Base-by-base conservation (phyloP, 768 basidiomycete genomes). In the Inosperma sp. region DNA sequence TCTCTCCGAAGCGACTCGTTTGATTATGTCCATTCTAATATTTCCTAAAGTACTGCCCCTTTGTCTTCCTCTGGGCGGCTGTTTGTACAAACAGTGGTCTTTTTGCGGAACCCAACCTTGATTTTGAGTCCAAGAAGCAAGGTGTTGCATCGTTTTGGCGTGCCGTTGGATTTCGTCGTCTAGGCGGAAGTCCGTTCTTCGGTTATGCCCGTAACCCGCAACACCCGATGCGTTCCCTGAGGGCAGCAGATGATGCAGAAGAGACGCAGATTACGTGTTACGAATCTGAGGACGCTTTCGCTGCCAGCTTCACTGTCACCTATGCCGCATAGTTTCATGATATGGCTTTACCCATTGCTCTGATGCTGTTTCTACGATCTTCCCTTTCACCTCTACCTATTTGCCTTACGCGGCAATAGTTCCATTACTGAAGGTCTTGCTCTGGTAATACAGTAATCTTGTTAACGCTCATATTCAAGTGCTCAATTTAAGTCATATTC, bases 111-210 rank as follows among this genome's bases (percentile, higher is more conserved):
- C 45, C 45, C 5, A 34, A 47, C 26, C 45, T 34, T 25, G 3
- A 47, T 16, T 47, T 47, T 12, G 45, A 47, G 4, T 13, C 30
- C 22, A 47, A 47, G 33, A 47, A 47, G 9, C 33, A 3, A 25
- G 23, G 22, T 25, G 33, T 34, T 2, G 2, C 9, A 2, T 35
- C 45, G 2, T 47, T 47, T 34, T 47, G 14, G 14, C 45, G 45
- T n/a, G 22, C 45, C 5, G 45, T 47, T 25, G 45, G 45, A 6
- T 47, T 47, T 14, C 45, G 45, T 25, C 45, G 45, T 16, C 22
- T 35, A 3, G 45, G 14, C 13, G 22, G 33, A 3, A 47, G 31
- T 14, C 26, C 5, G 22, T 35, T 47, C 7, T 35, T 47, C 4
- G 45, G 45, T 23, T 34, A 47, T 17, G 45, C 45, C 7, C 45